Evolutionary conservation across 1,284 basidiomycete genomes (phyloP).

Genomic region (Ganoderma resinaceum): DNA sequence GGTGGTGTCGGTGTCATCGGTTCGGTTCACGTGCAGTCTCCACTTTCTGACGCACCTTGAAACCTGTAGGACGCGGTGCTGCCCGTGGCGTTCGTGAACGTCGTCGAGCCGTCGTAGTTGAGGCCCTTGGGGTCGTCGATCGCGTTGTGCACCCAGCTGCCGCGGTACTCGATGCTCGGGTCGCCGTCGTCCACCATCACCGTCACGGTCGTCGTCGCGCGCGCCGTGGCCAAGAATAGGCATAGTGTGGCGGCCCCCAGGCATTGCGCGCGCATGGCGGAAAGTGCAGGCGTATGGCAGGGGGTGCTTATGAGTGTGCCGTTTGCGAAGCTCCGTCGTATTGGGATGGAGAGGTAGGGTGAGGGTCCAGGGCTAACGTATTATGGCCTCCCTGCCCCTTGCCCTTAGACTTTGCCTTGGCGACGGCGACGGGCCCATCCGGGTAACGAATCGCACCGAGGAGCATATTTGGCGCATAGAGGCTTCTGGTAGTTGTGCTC

Average conservation of each 20-base stretch:
- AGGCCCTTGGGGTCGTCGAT: not conserved
- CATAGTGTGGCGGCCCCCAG: not conserved
- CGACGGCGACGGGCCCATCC: not conserved
- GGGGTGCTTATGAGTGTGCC: not conserved
- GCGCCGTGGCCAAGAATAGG: not conserved
- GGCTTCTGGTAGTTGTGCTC: not conserved
- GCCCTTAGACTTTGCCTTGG: not conserved
- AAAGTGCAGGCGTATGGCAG: not conserved
- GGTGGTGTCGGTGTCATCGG: no score
- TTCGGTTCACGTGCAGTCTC: not conserved
- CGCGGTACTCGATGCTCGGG: not conserved
- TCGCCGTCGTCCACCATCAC: not conserved
- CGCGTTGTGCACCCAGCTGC: constrained; percentile 7
- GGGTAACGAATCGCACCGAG: not conserved
- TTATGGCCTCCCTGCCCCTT: not conserved
- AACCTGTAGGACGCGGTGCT: constrained; percentile 8
- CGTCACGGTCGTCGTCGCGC: not conserved
- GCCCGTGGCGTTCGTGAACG: constrained; percentile 11
- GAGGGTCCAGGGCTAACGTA: not conserved
- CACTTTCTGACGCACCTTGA: constrained; percentile 4
- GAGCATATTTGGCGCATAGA: not conserved
- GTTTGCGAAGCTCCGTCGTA: not conserved
- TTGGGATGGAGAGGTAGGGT: no score
- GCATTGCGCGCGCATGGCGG: not conserved
- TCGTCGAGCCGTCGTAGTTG: constrained; percentile 14